Base-by-base conservation (phyloP, 129 eudicot genomes). In the Kitagawia praeruptora region DNA sequence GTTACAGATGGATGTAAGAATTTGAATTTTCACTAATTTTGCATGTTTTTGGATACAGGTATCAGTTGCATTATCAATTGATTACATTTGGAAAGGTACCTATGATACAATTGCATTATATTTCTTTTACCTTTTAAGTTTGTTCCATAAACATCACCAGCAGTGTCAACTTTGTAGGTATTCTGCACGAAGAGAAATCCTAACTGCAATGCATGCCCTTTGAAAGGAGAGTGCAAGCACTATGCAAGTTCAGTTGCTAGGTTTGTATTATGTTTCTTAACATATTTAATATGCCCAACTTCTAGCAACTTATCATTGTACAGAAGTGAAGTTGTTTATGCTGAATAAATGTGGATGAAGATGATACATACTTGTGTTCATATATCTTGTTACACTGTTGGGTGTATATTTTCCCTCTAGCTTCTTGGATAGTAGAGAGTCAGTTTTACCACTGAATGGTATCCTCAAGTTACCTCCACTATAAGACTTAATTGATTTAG, bases 61-160 rank as follows among this genome's bases (percentile, higher is more conserved):
- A 84, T 71, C 38, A 80, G 34, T 53, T 84, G 75, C 83, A 83
- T 67, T 83, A 75, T 79, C 86, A 79, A 15, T 58, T 83, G 86
- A 83, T 83, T 44, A 83, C 86, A 45, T 83, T 83, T 38, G 86
- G 86, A 8, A 83, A 83, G 86, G 86, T 79, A 79, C 47, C 18
- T 70, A 23, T 73, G 37, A 44, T 73, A 41, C n/a, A 12, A 42
- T 44, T 14, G 25, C 10, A 15, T 44, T 25, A 21, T 21, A 40
- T 73, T 12, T 40, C 31, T 71, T 71, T 70, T 67, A 2, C 72
- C 19, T 21, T 21, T 67, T 6, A 67, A 67, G 21, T 67, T 67
- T 67, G 73, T 34, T 31, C 72, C 73, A 34, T 5, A 67, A 67
- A 67, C 45, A 47, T 11, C 40, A 75, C 15, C 2, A 8, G 41